Evolutionary conservation across 208 protist genomes (phyloP).

Genomic region (Trypanosoma theileri): DNA sequence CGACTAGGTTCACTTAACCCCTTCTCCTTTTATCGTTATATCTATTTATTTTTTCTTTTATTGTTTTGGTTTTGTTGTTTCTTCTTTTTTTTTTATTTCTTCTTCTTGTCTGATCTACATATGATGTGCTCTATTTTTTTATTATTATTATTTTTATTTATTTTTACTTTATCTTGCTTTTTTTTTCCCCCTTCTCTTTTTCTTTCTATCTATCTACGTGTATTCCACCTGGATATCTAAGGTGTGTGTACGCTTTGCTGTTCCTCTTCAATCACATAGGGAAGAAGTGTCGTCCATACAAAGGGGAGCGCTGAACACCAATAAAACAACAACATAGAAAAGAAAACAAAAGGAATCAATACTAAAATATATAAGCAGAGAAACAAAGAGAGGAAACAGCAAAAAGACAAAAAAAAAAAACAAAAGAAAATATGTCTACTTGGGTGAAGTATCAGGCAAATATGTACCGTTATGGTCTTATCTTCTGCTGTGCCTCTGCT

Average conservation of each 20-base stretch:
- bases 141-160: conserved; percentile 7
- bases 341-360: no score
- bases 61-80: not conserved
- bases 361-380: not conserved
- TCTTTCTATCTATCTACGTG: no score
- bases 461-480: conserved; percentile 70
- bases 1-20: conserved; percentile 16
- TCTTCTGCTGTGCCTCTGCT: conserved; percentile 76
- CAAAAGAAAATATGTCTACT: conserved; percentile 19
- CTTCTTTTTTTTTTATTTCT: not conserved
- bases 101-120: not conserved
- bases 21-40: not conserved
- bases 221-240: no score
- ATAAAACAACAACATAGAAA: no score
- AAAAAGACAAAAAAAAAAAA: conserved; percentile 1
- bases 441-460: conserved; percentile 53
- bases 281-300: not conserved
- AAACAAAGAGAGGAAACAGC: not conserved
- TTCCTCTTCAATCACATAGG: conserved; percentile 9
- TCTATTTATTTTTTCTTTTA: not conserved
- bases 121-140: not conserved
- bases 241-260: not conserved
- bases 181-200: not conserved
- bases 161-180: not conserved
- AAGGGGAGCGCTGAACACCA: no score